These are phyloP conservation scores for Amorphotheca resinae DNA, from an alignment of 495 filamentous ascomycete species.

Conservation along the genomic window DNA sequence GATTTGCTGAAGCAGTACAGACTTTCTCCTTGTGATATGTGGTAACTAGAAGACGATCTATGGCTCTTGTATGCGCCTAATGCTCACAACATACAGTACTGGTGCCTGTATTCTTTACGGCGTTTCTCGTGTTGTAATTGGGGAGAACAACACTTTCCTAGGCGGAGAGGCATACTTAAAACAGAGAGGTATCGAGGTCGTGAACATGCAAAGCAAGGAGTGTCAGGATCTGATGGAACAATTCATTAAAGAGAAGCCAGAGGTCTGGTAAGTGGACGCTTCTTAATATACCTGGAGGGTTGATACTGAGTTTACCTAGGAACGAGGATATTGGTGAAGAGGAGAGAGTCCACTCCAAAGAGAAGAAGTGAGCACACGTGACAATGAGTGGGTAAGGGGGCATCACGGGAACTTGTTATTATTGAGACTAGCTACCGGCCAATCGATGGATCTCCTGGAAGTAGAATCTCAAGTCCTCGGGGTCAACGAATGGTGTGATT, in stretches of 20 bases:
- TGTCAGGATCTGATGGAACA: conserved; percentile 62
- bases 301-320: conserved; percentile 31
- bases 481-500: conserved; percentile 86
- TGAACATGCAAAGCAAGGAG: conserved; percentile 55
- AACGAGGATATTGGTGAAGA: conserved; percentile 65
- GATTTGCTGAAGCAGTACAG: conserved; percentile 1
- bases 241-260: conserved; percentile 66
- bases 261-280: conserved; percentile 48
- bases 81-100: conserved; percentile 25
- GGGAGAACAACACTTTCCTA: conserved; percentile 69
- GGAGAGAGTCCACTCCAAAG: conserved; percentile 31
- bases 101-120: conserved; percentile 74
- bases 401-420: background rate
- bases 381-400: background rate
- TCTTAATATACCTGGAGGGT: conserved; percentile 2
- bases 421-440: conserved; percentile 23
- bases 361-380: conserved; percentile 18
- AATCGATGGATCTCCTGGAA: conserved; percentile 83
- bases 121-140: conserved; percentile 69
- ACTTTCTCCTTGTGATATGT: conserved; percentile 78
- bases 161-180: conserved; percentile 66
- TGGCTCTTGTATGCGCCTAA: background rate
- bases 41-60: conserved; percentile 23
- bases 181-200: conserved; percentile 60
- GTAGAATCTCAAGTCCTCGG: conserved; percentile 83